Evolutionary conservation across 1,284 basidiomycete species (phyloP).

Genomic region (Golubevia pallescens): DNA sequence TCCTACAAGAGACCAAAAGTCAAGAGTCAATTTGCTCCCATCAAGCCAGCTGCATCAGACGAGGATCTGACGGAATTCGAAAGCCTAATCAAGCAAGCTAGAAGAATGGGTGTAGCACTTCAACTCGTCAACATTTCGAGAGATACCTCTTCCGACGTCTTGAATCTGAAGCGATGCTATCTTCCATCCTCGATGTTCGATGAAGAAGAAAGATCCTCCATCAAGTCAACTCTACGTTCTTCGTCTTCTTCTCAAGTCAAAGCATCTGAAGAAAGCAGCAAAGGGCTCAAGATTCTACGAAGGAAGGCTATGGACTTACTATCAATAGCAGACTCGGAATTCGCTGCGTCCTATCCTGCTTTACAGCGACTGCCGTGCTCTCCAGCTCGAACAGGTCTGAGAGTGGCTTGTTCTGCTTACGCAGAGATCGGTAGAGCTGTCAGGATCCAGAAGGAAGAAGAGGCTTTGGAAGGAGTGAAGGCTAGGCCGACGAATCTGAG

Average conservation of each 20-base stretch:
- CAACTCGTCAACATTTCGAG: conserved; percentile 54
- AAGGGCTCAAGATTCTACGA: conserved; percentile 8
- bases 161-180: conserved; percentile 39
- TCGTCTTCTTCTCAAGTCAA: no score
- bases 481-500: conserved; percentile 24
- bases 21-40: not conserved
- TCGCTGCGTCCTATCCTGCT: conserved; percentile 26
- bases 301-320: conserved; percentile 25
- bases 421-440: conserved; percentile 30
- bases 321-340: conserved; percentile 24
- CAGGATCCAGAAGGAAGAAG: conserved; percentile 16
- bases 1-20: not conserved
- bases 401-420: conserved; percentile 47
- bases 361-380: conserved; percentile 28
- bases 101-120: conserved; percentile 50
- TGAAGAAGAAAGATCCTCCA: conserved; percentile 4
- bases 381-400: conserved; percentile 33
- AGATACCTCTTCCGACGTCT: conserved; percentile 39
- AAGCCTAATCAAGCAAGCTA: conserved; percentile 29
- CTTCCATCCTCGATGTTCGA: conserved; percentile 26
- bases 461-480: conserved; percentile 17
- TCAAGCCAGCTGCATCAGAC: not conserved
- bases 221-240: not conserved
- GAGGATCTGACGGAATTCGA: conserved; percentile 9
- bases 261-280: not conserved